phyloP scores from a whole-genome alignment of 306 rosid genomes.

The Cicer chorassanicum region DNA sequence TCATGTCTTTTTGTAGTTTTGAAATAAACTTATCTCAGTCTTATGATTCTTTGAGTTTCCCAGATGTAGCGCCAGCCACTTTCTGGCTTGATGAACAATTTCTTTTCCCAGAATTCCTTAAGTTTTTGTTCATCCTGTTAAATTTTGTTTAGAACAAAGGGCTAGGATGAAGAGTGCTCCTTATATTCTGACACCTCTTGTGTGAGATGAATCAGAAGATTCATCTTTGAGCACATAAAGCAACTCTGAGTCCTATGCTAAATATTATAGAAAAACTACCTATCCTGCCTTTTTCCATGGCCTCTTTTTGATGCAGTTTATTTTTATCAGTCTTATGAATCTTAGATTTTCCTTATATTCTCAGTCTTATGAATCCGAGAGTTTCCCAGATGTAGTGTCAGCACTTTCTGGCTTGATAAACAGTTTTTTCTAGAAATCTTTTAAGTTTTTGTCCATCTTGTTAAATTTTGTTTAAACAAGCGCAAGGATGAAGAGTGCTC shows the following conservation, averaged over 20 bases:
- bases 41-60: not conserved
- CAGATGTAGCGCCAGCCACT: not conserved
- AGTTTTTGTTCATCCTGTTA: not conserved
- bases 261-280: not conserved
- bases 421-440: no score
- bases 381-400: no score
- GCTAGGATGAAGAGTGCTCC: conserved; percentile 72
- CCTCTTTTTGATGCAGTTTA: no score
- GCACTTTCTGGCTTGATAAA: no score
- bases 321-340: no score
- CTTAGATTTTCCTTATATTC: no score
- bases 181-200: conserved; percentile 94
- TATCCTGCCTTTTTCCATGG: not conserved
- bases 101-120: not conserved
- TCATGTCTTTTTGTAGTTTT: not conserved
- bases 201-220: conserved; percentile 68
- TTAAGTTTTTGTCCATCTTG: no score
- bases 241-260: conserved; percentile 69
- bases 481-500: no score
- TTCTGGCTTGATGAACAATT: not conserved
- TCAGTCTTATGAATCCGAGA: no score
- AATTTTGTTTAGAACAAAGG: not conserved
- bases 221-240: conserved; percentile 83
- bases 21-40: not conserved
- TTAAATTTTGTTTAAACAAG: no score